Percentiles rank a stretch among this genome's conserved stretches.
These are phyloP conservation scores for Thecaphora thlaspeos DNA, from an alignment of 1,284 basidiomycete genomes.

Conservation along the genomic window DNA sequence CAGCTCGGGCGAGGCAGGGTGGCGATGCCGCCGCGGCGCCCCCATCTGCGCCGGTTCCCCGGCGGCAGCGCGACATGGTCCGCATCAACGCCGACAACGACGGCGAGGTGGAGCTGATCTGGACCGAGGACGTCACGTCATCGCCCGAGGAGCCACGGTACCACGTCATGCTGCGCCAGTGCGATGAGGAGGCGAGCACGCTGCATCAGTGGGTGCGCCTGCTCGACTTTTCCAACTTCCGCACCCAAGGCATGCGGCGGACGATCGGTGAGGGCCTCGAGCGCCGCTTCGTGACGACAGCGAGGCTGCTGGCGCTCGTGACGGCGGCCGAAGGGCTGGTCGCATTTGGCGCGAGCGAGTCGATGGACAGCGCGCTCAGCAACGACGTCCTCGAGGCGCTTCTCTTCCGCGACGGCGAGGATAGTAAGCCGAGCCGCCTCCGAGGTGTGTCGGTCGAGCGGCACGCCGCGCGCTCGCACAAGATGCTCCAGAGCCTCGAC, in stretches of 20 bases:
- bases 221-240: slow-evolving; percentile 78
- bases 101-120: slow-evolving; percentile 41
- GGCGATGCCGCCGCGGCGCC: neutral
- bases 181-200: slow-evolving; percentile 19
- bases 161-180: slow-evolving; percentile 34
- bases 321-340: slow-evolving; percentile 49
- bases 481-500: slow-evolving; percentile 77
- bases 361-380: slow-evolving; percentile 54
- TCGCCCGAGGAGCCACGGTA: slow-evolving; percentile 29
- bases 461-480: slow-evolving; percentile 28
- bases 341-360: slow-evolving; percentile 52
- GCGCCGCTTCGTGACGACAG: slow-evolving; percentile 87
- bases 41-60: no score
- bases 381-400: slow-evolving; percentile 54
- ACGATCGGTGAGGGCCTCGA: slow-evolving; percentile 85
- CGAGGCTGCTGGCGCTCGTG: slow-evolving; percentile 65
- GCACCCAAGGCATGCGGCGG: slow-evolving; percentile 88
- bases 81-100: slow-evolving; percentile 33
- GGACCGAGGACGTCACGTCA: slow-evolving; percentile 39
- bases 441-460: slow-evolving; percentile 54
- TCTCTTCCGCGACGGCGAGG: slow-evolving; percentile 52
- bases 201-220: slow-evolving; percentile 46
- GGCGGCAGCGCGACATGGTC: slow-evolving; percentile 10
- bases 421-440: slow-evolving; percentile 38
- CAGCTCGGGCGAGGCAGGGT: slow-evolving; percentile 5